Percentiles rank a stretch among this genome's conserved stretches.
Evolutionary conservation across 2,329 filamentous ascomycete genomes (phyloP).

Genomic region (Sarocladium strictum): DNA sequence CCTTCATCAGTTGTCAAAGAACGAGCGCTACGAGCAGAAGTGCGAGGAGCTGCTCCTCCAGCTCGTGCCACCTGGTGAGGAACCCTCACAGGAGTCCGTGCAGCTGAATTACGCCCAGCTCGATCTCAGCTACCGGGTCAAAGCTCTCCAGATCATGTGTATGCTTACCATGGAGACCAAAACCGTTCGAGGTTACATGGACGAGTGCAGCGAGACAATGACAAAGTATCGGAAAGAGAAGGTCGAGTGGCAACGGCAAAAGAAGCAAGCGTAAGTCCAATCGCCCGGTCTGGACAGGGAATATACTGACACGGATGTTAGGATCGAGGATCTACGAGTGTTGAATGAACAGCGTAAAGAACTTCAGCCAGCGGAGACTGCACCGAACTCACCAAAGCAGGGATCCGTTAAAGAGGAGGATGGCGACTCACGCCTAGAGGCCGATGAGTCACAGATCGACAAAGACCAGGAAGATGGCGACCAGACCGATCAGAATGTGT

Average conservation of each 20-base stretch:
- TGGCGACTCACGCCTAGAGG: constrained; percentile 56
- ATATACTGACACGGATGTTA: constrained; percentile 30
- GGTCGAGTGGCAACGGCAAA: constrained; percentile 81
- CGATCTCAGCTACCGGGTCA: constrained; percentile 76
- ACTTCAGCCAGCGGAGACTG: constrained; percentile 39
- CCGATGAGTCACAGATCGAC: constrained; percentile 53
- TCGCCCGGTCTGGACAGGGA: neutral
- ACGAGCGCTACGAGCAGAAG: constrained; percentile 58
- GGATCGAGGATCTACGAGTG: constrained; percentile 63
- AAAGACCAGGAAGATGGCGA: constrained; percentile 59
- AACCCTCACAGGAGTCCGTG: constrained; percentile 71
- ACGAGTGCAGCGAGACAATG: constrained; percentile 90
- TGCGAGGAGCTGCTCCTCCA: constrained; percentile 77
- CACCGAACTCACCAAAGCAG: constrained; percentile 26
- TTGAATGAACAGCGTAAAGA: constrained; percentile 71
- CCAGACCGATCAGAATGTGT: constrained; percentile 60
- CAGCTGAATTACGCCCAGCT: constrained; percentile 65
- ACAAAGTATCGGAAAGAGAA: constrained; percentile 92
- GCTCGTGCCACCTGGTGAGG: constrained; percentile 71
- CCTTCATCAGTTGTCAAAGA: constrained; percentile 76
- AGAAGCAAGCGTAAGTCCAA: constrained; percentile 55
- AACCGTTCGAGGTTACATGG: constrained; percentile 80
- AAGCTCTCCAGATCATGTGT: constrained; percentile 77
- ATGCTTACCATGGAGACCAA: constrained; percentile 83
- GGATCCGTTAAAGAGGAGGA: constrained; percentile 43